phyloP scores from a whole-genome alignment of 78 protist species.

The Tieghemostelium lacteum region DNA sequence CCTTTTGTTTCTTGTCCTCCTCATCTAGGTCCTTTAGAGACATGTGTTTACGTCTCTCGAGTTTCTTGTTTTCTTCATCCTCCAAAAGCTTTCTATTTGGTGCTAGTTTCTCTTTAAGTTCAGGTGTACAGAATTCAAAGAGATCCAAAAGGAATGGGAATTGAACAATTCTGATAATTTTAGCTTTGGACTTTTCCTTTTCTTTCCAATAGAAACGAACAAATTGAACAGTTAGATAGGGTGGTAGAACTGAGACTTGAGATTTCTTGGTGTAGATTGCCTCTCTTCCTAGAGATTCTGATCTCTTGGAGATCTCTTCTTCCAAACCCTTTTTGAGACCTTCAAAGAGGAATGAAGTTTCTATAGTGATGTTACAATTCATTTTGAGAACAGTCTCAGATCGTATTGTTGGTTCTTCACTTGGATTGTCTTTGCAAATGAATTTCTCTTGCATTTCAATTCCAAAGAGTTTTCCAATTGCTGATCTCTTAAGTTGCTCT shows the following conservation, averaged over 20 bases:
- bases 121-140: constrained; percentile 82
- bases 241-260: constrained; percentile 84
- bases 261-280: constrained; percentile 75
- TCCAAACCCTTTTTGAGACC: constrained; percentile 76
- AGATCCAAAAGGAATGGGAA: constrained; percentile 86
- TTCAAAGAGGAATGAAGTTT: constrained; percentile 52
- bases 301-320: constrained; percentile 76
- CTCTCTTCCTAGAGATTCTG: constrained; percentile 65
- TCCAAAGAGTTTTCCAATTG: constrained; percentile 62
- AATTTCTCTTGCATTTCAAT: constrained; percentile 22
- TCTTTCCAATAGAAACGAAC: constrained; percentile 92
- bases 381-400: constrained; percentile 46
- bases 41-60: constrained; percentile 64
- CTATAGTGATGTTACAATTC: constrained; percentile 65
- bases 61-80: constrained; percentile 35
- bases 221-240: constrained; percentile 86
- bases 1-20: constrained; percentile 11
- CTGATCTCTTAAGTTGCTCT: constrained; percentile 9
- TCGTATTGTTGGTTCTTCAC: constrained; percentile 44
- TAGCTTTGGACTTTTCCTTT: constrained; percentile 63
- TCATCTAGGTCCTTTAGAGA: constrained; percentile 39
- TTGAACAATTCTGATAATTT: constrained; percentile 88
- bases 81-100: constrained; percentile 78
- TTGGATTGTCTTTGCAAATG: constrained; percentile 64
- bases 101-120: constrained; percentile 69